Evolutionary conservation across 306 rosid species (phyloP), one percentile per base, ranked within the genome.

Genomic region (Prunus fruticosa): DNA sequence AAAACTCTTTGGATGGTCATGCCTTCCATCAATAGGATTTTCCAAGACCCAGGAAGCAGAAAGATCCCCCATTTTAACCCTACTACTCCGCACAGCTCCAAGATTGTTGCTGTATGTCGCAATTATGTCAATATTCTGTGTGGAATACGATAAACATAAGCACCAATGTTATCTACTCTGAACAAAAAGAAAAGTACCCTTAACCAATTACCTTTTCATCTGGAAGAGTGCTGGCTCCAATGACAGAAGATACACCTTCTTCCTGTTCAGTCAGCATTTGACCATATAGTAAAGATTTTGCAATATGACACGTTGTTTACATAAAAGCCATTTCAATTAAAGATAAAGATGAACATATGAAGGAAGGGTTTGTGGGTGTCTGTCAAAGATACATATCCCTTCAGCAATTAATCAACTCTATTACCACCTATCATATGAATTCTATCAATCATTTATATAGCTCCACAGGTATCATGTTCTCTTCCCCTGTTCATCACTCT

Each of bases 21-120:
- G 77, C 74, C 73, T 81, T 49, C 78, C 88, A 81, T 83, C 80
- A 78, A 47, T 71, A 67, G 95, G 91, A 76, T 89, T 89, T 86
- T 95, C 96, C 93, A 91, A 85, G 45, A 90, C 86, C 98, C 98
- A 95, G 32, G 98, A 95, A 78, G 92, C 86, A 47, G 98, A 95
- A 27, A 95, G 75, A 75, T 88, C 91, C 63, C 86, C 88, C 90
- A 87, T 72, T 86, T 88, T 95, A 84, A 95, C 85, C 88, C 90
- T 90, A 78, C 92, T 83, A 20, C 87, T 84, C 71, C 72, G 88
- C 79, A 92, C 20, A 73, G 85, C 89, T 65, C 98, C 98, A 81
- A 85, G 83, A 23, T 83, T 71, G 75, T 87, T 87, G 43, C 90
- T 95, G 86, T 91, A 95, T 53, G 92, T 73, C 75, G 90, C 96